Evolutionary conservation across 2,329 filamentous ascomycete genomes (phyloP), one percentile per base, ranked within the genome.

Genomic region (Clarireedia paspali): DNA sequence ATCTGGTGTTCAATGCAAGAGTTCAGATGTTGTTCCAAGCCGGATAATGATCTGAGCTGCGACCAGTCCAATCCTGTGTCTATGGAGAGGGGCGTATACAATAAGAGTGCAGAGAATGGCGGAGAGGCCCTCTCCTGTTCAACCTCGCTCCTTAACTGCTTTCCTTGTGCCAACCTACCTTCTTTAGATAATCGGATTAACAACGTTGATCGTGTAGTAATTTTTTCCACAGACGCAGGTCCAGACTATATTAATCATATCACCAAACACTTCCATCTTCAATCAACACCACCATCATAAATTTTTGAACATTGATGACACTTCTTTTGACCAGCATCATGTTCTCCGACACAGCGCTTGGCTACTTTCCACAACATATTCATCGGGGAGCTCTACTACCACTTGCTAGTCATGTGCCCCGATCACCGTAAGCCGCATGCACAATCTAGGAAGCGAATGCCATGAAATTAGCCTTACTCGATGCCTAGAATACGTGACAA

Each of bases 181-280:
- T 49, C 26, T 24, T 54, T 54, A 42, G 10, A 34, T 17, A 6
- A 42, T 20, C n/a, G 17, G 14, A 24, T 26, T 42, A 30, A 42
- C n/a, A 45, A 20, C 52, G 36, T 54, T 49, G 52, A 54, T 49
- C 45, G 52, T 54, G 52, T 12, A 42, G 6, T 3, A 24, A n/a
- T 49, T 5, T 12, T 26, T 23, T 34, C 2, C 15, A 47, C 30
- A 12, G 3, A 20, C 26, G 23, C 6, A 5, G 17, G 10, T 9
- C 30, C 1, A 7, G 3, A 34, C n/a, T 2, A 14, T 15, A 20
- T 30, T 6, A 12, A 36, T 23, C 27, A 6, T 12, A 44, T 36
- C 17, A 12, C 42, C 9, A 6, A 36, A 38, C 36, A 34, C 6
- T 15, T 48, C 5, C 5, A 49, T 26, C 3, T 34, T 27, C 20